Conservation (phyloP, 805 yeast genomes). For the Kregervanrija pseudodelftensis region DNA sequence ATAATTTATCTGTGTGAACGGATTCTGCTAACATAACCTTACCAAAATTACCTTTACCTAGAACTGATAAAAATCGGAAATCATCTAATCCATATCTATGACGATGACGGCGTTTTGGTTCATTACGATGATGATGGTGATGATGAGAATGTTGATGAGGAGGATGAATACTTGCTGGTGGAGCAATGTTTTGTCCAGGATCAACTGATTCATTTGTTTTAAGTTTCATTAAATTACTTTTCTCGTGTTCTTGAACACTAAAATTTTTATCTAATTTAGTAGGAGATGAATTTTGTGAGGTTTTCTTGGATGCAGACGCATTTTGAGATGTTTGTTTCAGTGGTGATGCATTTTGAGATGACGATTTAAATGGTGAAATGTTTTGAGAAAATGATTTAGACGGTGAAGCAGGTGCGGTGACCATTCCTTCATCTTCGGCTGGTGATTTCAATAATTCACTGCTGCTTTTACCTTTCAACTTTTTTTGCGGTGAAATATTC, state of each 20-base stretch:
- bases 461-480: too few relatives aligned
- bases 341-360: slow-evolving; percentile 3
- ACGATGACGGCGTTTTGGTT: slow-evolving; percentile 38
- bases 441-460: too few relatives aligned
- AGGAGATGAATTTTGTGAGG: too few relatives aligned
- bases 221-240: slow-evolving; percentile 1
- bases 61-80: slow-evolving; percentile 86
- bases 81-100: slow-evolving; percentile 89
- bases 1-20: slow-evolving; percentile 67
- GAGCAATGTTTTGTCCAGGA: slow-evolving; percentile 1
- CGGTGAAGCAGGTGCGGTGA: too few relatives aligned
- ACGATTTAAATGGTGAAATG: too few relatives aligned
- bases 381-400: too few relatives aligned
- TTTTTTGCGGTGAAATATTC: not conserved
- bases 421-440: too few relatives aligned
- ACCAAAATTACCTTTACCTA: slow-evolving; percentile 98
- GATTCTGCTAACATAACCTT: slow-evolving; percentile 97
- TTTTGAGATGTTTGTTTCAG: not conserved
- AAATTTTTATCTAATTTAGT: too few relatives aligned
- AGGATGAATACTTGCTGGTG: slow-evolving; percentile 5
- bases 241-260: too few relatives aligned
- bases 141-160: slow-evolving; percentile 9
- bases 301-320: too few relatives aligned
- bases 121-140: slow-evolving; percentile 18
- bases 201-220: slow-evolving; percentile 7